phyloP scores from a whole-genome alignment of 2,329 filamentous ascomycete species.

The Trichoderma sp. region DNA sequence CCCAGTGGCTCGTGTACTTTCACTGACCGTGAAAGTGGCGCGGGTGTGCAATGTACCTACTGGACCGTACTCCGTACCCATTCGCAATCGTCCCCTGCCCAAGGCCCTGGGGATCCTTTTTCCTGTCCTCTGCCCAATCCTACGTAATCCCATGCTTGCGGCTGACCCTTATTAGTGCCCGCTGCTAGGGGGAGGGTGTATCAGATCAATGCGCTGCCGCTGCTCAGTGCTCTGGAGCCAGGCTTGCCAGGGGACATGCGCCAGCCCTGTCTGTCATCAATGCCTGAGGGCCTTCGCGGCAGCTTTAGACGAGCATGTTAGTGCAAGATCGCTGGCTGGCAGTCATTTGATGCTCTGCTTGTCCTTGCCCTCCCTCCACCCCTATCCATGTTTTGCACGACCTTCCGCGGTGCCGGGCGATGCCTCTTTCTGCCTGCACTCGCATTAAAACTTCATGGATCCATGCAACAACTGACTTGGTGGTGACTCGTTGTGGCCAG shows the following conservation, averaged over 20 bases:
- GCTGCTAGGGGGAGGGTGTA: neutral
- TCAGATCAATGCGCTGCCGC: neutral
- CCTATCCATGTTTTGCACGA: neutral
- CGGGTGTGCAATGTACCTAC: neutral
- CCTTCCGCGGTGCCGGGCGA: neutral
- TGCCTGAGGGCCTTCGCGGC: neutral
- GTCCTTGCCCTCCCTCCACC: neutral
- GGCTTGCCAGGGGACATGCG: neutral
- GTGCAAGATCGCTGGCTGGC: neutral
- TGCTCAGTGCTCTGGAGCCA: neutral
- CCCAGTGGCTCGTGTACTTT: neutral
- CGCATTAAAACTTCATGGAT: neutral
- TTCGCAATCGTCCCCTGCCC: neutral
- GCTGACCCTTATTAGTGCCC: conserved; percentile 20
- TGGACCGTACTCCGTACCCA: neutral
- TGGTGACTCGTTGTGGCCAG: neutral
- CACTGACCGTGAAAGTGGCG: neutral
- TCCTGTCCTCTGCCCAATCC: neutral
- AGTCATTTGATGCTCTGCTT: neutral
- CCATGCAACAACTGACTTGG: neutral
- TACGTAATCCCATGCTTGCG: neutral
- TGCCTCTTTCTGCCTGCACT: neutral
- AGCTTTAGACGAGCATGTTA: neutral
- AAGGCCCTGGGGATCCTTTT: neutral
- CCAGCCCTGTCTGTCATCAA: conserved; percentile 1